phyloP scores from a whole-genome alignment of 495 filamentous ascomycete genomes.

The Hypoxylon fragiforme region DNA sequence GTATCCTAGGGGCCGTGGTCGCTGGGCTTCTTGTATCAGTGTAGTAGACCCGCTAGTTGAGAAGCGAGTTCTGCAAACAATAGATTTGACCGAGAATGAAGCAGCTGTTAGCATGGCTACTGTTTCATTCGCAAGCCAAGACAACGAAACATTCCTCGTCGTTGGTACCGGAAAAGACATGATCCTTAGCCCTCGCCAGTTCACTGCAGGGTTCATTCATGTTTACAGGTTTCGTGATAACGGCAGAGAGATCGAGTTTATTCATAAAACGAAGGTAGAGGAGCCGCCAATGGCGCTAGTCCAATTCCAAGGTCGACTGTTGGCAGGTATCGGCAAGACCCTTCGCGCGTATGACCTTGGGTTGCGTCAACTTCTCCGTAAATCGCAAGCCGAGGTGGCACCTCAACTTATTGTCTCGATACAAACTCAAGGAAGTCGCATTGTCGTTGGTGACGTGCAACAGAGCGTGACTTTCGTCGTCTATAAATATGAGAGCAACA shows the following conservation, averaged over 20 bases:
- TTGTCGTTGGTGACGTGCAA: constrained; percentile 88
- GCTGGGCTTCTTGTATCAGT: constrained; percentile 95
- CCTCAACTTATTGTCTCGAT: constrained; percentile 83
- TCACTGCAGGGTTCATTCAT: constrained; percentile 80
- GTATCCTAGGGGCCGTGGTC: constrained; percentile 75
- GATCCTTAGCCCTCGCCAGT: constrained; percentile 72
- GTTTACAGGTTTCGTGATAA: constrained; percentile 90
- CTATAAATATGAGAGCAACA: constrained; percentile 90
- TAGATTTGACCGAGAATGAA: constrained; percentile 88
- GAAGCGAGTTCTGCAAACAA: constrained; percentile 69
- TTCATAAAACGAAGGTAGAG: constrained; percentile 92
- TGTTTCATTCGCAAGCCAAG: constrained; percentile 83
- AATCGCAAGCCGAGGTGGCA: constrained; percentile 78
- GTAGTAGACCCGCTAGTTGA: constrained; percentile 80
- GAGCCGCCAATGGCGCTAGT: constrained; percentile 86
- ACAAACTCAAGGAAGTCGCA: constrained; percentile 88
- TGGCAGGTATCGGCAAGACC: constrained; percentile 80
- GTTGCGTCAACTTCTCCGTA: constrained; percentile 85
- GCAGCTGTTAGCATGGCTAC: constrained; percentile 83
- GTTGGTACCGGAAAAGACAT: constrained; percentile 94
- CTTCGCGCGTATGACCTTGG: constrained; percentile 90
- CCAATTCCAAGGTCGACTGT: constrained; percentile 86
- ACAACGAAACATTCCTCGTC: constrained; percentile 85
- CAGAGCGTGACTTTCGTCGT: constrained; percentile 90
- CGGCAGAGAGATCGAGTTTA: constrained; percentile 85